Evolutionary conservation across 1,139 yeast genomes (phyloP).

Genomic region (Pichia sp.): DNA sequence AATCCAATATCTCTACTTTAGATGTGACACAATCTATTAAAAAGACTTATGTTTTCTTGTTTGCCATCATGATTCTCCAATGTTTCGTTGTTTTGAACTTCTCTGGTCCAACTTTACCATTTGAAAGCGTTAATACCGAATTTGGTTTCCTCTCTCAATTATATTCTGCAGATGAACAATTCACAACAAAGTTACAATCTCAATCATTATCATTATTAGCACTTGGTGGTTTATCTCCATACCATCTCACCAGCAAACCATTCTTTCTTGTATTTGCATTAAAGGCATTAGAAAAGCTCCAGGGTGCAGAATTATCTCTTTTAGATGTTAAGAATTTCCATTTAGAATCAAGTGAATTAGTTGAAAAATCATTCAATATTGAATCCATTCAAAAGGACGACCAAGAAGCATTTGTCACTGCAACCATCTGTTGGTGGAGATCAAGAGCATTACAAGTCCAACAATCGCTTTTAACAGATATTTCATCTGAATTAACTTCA

Average conservation of each 20-base stretch:
- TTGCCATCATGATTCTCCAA: conserved; percentile 62
- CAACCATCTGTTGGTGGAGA: conserved; percentile 71
- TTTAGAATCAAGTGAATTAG: conserved; percentile 28
- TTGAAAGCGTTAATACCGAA: conserved; percentile 23
- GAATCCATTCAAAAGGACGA: conserved; percentile 19
- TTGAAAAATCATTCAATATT: conserved; percentile 18
- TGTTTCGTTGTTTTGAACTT: conserved; percentile 72
- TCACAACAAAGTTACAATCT: conserved; percentile 20
- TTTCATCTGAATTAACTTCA: conserved; percentile 46
- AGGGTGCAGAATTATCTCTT: conserved; percentile 34
- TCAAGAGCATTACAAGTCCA: conserved; percentile 64
- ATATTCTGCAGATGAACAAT: conserved; percentile 5
- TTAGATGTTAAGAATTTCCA: conserved; percentile 25
- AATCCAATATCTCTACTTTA: conserved; percentile 3
- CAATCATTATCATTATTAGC: conserved; percentile 38
- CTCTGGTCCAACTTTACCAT: conserved; percentile 73
- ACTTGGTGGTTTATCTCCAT: conserved; percentile 62
- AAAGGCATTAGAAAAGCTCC: conserved; percentile 49
- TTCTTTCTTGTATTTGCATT: conserved; percentile 42
- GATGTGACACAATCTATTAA: conserved; percentile 6
- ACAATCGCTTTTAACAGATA: conserved; percentile 58
- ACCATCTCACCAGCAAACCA: conserved; percentile 58
- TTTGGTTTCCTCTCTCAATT: conserved; percentile 28
- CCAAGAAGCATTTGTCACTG: conserved; percentile 35
- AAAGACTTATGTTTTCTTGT: conserved; percentile 20